Percentiles rank a stretch among this genome's conserved stretches.
phyloP scores from a whole-genome alignment of 163 green algal genomes.

The Volvox carteri region DNA sequence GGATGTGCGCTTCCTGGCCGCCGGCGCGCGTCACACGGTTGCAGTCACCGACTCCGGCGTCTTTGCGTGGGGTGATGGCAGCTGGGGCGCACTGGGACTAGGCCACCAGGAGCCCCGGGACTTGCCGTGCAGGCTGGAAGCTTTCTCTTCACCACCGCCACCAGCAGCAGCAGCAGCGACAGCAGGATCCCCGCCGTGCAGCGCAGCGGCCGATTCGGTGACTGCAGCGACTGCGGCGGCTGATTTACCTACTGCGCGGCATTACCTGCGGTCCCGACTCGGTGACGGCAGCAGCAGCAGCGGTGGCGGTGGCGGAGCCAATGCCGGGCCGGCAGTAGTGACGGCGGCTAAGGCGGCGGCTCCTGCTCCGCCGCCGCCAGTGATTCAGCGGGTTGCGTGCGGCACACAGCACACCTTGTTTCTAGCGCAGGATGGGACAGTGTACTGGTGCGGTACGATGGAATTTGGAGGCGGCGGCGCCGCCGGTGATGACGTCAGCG shows the following conservation, averaged over 20 bases:
- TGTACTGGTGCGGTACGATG: conserved; percentile 70
- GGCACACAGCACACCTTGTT: conserved; percentile 87
- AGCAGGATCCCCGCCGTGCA: no score
- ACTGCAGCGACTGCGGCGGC: background rate
- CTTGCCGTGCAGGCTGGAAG: conserved; percentile 62
- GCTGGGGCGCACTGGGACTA: conserved; percentile 80
- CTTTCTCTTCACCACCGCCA: background rate
- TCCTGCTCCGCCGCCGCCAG: background rate
- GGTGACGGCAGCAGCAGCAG: background rate
- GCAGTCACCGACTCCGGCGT: conserved; percentile 79
- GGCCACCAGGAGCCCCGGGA: conserved; percentile 71
- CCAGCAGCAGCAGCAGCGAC: background rate
- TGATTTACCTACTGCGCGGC: background rate
- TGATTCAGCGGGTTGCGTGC: conserved; percentile 58
- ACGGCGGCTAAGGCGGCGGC: conserved; percentile 14
- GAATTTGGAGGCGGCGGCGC: background rate
- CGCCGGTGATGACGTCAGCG: background rate
- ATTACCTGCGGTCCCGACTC: background rate
- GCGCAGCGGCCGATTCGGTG: background rate
- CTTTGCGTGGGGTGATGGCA: conserved; percentile 83
- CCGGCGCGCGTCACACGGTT: conserved; percentile 84
- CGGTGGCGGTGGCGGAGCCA: background rate
- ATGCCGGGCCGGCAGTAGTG: background rate
- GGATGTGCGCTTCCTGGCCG: conserved; percentile 79
- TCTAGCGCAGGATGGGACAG: conserved; percentile 77